A percentile compares a stretch with the other conserved stretches of the same genome.
Conservation (phyloP, 1,284 basidiomycete species). For the Takashimella tepidaria region DNA sequence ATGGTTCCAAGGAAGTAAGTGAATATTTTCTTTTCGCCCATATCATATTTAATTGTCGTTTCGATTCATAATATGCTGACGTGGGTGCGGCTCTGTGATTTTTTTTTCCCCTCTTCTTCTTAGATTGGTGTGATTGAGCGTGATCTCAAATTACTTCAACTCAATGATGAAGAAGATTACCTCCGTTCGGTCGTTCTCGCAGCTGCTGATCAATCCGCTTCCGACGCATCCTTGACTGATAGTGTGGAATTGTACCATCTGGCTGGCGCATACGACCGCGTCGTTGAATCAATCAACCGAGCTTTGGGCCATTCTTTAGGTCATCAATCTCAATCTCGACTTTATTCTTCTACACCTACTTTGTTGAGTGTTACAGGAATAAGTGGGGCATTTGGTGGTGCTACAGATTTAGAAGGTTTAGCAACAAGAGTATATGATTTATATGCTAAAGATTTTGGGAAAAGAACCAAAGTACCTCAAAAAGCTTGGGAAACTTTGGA, state of each 20-base stretch:
- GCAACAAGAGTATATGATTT: constrained; percentile 78
- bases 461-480: constrained; percentile 69
- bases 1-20: constrained; percentile 81
- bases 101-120: background rate
- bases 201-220: constrained; percentile 69
- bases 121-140: constrained; percentile 84
- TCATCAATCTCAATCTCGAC: constrained; percentile 49
- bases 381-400: constrained; percentile 41
- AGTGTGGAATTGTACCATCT: constrained; percentile 95
- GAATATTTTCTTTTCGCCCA: background rate
- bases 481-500: constrained; percentile 61
- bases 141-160: constrained; percentile 68
- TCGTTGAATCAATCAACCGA: constrained; percentile 80
- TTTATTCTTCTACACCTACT: constrained; percentile 6
- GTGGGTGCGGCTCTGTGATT: too few species aligned
- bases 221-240: constrained; percentile 68
- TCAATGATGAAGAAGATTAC: constrained; percentile 67
- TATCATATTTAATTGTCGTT: too few species aligned
- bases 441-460: constrained; percentile 75
- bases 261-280: constrained; percentile 83
- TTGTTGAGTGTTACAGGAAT: constrained; percentile 12
- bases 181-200: constrained; percentile 75
- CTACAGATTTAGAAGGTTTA: constrained; percentile 61
- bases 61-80: too few species aligned
- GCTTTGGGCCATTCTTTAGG: constrained; percentile 81